Evolutionary conservation across 2,329 filamentous ascomycete species (phyloP).

Genomic region (Zasmidium cellare): DNA sequence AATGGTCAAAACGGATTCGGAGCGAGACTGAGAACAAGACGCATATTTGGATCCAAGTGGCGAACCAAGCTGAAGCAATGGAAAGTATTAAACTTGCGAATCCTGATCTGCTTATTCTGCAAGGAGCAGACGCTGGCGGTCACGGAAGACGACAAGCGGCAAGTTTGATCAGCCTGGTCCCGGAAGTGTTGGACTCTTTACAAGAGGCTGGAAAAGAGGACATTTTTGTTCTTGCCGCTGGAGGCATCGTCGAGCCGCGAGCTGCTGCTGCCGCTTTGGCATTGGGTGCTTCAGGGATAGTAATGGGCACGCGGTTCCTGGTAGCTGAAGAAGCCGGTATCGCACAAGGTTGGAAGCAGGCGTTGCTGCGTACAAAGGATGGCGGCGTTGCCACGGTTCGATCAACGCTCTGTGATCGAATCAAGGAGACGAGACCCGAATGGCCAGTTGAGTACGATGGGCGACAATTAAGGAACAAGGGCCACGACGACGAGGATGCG

Average conservation of each 20-base stretch:
- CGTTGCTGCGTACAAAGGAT: constrained; percentile 46
- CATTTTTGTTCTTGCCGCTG: constrained; percentile 50
- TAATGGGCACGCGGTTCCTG: constrained; percentile 64
- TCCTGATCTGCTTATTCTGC: constrained; percentile 58
- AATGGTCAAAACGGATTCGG: constrained; percentile 30
- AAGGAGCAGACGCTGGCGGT: constrained; percentile 63
- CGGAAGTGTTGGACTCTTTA: constrained; percentile 55
- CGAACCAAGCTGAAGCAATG: constrained; percentile 56
- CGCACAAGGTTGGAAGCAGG: constrained; percentile 45
- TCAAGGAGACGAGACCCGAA: constrained; percentile 55
- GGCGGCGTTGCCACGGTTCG: constrained; percentile 50
- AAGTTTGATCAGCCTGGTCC: constrained; percentile 56
- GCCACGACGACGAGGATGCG: constrained; percentile 40
- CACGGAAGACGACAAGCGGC: constrained; percentile 57
- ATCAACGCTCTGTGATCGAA: constrained; percentile 51
- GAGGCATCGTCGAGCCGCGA: constrained; percentile 57
- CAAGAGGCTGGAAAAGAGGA: constrained; percentile 48
- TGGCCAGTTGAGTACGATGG: constrained; percentile 49
- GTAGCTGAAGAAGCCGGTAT: constrained; percentile 49
- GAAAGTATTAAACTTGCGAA: constrained; percentile 48
- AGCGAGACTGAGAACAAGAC: constrained; percentile 33
- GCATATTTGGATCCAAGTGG: constrained; percentile 60
- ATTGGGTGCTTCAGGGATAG: constrained; percentile 53
- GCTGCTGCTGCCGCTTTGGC: constrained; percentile 54
- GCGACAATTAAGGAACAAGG: constrained; percentile 56